Percentiles rank a stretch among this genome's conserved stretches.
Conservation (phyloP, 2,329 filamentous ascomycete genomes). For the Nemania abortiva region DNA sequence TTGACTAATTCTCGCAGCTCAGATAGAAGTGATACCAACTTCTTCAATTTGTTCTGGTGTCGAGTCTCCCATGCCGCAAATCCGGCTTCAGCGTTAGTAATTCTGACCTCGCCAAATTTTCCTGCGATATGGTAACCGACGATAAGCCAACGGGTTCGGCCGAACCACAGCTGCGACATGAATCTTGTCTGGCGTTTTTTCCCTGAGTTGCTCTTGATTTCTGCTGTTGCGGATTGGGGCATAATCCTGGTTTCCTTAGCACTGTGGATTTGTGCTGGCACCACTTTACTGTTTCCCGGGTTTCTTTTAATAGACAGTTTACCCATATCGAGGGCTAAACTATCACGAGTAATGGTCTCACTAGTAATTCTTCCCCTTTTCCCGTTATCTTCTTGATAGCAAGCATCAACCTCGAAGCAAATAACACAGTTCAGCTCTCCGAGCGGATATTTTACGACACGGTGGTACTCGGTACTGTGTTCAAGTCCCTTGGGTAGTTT, state of each 20-base stretch:
- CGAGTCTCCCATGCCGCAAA: slow-evolving; percentile 12
- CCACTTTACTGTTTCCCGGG: background rate
- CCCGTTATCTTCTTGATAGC: slow-evolving; percentile 13
- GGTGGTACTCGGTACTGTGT: slow-evolving; percentile 40
- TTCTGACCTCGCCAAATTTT: background rate
- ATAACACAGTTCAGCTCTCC: slow-evolving; percentile 44
- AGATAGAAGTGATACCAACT: slow-evolving; percentile 14
- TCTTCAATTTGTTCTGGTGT: slow-evolving; percentile 6
- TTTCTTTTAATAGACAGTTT: background rate
- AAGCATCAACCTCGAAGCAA: slow-evolving; percentile 48
- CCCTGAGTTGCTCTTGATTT: slow-evolving; percentile 41
- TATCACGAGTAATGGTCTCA: no score
- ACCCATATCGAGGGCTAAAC: background rate
- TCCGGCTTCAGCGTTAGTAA: background rate
- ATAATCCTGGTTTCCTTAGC: slow-evolving; percentile 8
- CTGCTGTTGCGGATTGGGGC: slow-evolving; percentile 36
- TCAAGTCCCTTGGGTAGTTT: slow-evolving; percentile 39
- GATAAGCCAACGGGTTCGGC: slow-evolving; percentile 41
- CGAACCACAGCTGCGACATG: slow-evolving; percentile 45
- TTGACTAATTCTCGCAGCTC: slow-evolving; percentile 12
- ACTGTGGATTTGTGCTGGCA: background rate
- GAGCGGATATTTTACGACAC: slow-evolving; percentile 43
- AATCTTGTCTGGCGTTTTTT: background rate
- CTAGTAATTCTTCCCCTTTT: background rate
- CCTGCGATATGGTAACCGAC: slow-evolving; percentile 10